These are phyloP conservation scores for Tanozyma kutaoensis DNA, from an alignment of 805 yeast species.

Conservation along the genomic window DNA sequence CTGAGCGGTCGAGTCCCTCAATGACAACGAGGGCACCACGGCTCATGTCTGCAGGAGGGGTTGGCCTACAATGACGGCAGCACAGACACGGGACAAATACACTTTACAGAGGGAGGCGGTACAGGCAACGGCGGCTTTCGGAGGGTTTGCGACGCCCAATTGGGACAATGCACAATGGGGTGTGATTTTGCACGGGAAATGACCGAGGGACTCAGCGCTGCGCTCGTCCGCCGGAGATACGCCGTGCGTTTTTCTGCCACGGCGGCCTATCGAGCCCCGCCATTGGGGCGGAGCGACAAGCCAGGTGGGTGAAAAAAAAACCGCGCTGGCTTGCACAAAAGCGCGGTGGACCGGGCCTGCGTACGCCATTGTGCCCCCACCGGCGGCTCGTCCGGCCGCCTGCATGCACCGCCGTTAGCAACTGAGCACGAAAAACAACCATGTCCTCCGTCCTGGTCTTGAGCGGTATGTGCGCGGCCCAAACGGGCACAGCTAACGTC, in stretches of 20 bases:
- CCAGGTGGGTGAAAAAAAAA: slow-evolving; percentile 4
- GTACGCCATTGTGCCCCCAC: slow-evolving; percentile 1
- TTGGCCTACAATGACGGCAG: no score
- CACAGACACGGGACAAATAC: no score
- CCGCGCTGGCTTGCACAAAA: neutral
- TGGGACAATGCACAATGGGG: no score
- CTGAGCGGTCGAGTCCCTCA: slow-evolving; percentile 93
- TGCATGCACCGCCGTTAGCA: neutral
- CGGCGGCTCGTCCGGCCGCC: neutral
- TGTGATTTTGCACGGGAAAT: no score
- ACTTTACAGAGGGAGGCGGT: no score
- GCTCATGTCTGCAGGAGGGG: no score
- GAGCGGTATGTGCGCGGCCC: neutral
- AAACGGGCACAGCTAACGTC: slow-evolving; percentile 6
- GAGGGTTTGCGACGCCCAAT: no score
- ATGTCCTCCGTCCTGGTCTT: neutral
- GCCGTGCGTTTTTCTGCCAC: slow-evolving; percentile 13
- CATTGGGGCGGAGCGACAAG: slow-evolving; percentile 4
- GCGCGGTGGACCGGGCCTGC: neutral
- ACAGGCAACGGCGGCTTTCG: no score
- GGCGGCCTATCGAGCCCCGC: slow-evolving; percentile 6
- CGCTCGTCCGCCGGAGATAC: slow-evolving; percentile 41
- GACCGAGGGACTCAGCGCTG: slow-evolving; percentile 34
- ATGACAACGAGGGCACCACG: slow-evolving; percentile 69
- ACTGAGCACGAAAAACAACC: neutral